phyloP scores from a whole-genome alignment of 345 rosid species.

The Zanthoxylum bungeanum region DNA sequence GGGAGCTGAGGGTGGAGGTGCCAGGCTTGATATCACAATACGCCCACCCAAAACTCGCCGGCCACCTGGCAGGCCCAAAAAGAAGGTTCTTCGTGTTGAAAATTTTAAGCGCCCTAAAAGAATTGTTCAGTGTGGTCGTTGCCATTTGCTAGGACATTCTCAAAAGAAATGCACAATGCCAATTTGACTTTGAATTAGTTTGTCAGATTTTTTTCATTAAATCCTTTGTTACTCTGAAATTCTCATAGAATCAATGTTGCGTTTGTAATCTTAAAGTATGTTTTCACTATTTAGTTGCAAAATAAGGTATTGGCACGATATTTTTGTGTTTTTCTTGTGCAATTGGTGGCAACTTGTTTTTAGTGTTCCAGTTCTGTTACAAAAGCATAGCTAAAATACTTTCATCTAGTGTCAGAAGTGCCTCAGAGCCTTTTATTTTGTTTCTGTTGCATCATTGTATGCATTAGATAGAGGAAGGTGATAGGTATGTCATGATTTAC shows the following conservation, averaged over 20 bases:
- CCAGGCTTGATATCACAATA: conserved; percentile 54
- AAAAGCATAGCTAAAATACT: background rate
- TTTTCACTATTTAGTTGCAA: conserved; percentile 16
- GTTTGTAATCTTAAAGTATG: conserved; percentile 44
- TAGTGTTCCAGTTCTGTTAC: background rate
- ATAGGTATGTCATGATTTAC: background rate
- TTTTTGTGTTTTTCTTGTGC: background rate
- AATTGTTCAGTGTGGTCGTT: conserved; percentile 96
- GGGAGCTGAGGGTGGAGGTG: conserved; percentile 57
- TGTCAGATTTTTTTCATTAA: background rate
- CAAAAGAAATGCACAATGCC: conserved; percentile 97
- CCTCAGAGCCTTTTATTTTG: background rate
- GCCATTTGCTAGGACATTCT: conserved; percentile 97
- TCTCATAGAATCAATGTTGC: conserved; percentile 19
- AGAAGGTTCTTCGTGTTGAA: conserved; percentile 92
- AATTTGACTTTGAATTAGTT: conserved; percentile 41
- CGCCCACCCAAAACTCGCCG: conserved; percentile 91
- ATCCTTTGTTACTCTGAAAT: conserved; percentile 18
- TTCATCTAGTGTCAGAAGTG: background rate
- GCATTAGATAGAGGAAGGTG: background rate
- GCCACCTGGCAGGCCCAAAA: conserved; percentile 97
- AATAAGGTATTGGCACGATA: conserved; percentile 20
- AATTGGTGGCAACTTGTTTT: background rate
- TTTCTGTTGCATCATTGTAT: background rate
- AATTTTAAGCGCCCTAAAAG: conserved; percentile 93